Evolutionary conservation across 768 basidiomycete genomes (phyloP), one percentile per base, ranked within the genome.

Genomic region (Hygrophorus pudorinus): DNA sequence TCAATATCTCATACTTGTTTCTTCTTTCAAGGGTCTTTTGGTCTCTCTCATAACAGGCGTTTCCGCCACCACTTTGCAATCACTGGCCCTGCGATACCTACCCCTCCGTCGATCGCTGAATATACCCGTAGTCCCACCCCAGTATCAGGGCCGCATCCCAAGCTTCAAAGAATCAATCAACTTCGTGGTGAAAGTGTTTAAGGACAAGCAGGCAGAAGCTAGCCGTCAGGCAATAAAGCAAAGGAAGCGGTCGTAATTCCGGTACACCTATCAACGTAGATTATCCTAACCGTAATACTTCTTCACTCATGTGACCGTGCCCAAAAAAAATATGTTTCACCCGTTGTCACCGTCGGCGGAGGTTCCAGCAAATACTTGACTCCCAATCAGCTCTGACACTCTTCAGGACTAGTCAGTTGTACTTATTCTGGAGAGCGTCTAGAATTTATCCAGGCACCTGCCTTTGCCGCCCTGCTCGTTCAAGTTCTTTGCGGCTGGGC

Each of bases 61-160:
- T 36, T 32, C 48, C 18, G 52, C 75, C 30, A 74, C 77, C 12
- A 65, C 73, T 12, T 24, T 67, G 4, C 83, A 85, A 61, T 66
- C 75, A 1, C 47, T 65, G 4, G 28, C 71, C 16, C 55, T 84
- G 21, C 73, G 73, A 38, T 49, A 56, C 10, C 65, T 66, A 6
- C 48, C 63, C 7, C 50, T 77, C 41, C 74, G 78, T 20, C 43
- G 51, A 10, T 51, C 54, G 1, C 49, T 75, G 13, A 45, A 57
- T 14, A 69, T 75, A 33, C 69, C 68, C 1, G 50, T 61, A 5
- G 51, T 67, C 13, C 59, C 64, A 2, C 45, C 40, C 5, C 44
- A 57, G n/a, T 45, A 48, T 14, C 53, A 55, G 16, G 60, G 60
- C 17, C 57, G 51, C 47, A 49, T 71, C 1, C 70, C 70, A 2